Conservation (phyloP, 495 filamentous ascomycete species). For the Chaetomium fimeti region DNA sequence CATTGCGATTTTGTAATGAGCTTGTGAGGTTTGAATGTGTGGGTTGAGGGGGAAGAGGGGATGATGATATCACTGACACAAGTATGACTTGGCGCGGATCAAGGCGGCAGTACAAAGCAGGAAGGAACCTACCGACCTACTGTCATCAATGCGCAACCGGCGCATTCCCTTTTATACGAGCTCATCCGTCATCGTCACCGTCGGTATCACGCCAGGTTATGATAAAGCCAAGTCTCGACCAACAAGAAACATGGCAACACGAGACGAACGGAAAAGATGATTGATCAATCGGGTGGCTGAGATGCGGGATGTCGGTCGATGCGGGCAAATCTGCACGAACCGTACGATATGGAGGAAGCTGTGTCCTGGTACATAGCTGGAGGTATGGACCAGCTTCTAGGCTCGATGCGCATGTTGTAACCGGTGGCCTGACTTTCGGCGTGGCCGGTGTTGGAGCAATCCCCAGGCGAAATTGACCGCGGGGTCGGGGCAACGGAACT, state of each 20-base stretch:
- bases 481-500: slow-evolving; percentile 14
- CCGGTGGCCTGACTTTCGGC: slow-evolving; percentile 10
- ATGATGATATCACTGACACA: slow-evolving; percentile 19
- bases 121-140: neutral
- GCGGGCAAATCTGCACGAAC: slow-evolving; percentile 16
- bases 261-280: slow-evolving; percentile 5
- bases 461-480: neutral
- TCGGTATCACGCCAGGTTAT: neutral
- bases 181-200: neutral
- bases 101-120: slow-evolving; percentile 9
- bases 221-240: neutral
- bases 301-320: slow-evolving; percentile 13
- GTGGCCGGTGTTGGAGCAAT: neutral
- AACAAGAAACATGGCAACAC: slow-evolving; percentile 11
- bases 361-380: neutral
- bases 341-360: slow-evolving; percentile 19
- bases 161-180: neutral
- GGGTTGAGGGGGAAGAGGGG: neutral
- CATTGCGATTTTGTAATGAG: slow-evolving; percentile 29
- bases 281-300: slow-evolving; percentile 1
- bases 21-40: neutral
- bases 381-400: neutral
- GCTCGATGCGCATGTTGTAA: neutral
- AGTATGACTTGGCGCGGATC: neutral
- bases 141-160: neutral